Base-by-base conservation (phyloP, 2,329 filamentous ascomycete species). In the Cladobotryum protrusum region DNA sequence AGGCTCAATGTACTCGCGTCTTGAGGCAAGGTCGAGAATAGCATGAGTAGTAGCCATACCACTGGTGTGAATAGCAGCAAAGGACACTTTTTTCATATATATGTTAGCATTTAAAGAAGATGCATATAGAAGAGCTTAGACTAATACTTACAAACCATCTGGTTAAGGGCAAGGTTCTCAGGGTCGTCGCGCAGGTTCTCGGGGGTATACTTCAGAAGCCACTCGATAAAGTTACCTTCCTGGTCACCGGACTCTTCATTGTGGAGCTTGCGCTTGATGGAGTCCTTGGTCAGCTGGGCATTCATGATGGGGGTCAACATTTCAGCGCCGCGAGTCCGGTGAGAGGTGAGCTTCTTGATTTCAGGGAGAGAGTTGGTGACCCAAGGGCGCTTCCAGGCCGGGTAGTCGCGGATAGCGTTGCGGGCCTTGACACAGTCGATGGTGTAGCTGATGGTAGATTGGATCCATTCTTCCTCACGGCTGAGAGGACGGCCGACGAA, bases 401-500 rank as follows among this genome's bases (percentile, higher is more conserved):
- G 74, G 49, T 76, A 76, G 77, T 74, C 24, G 39, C 83, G 67
- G 56, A 75, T 69, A 50, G 75, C 59, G 45, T 74, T 64, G 45
- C 72, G 68, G 56, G 72, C 61, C 60, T 79, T 72, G 53, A 75
- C 68, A 53, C 24, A 29, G 24, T 76, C 69, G 15, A 74, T 61
- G 43, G 74, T 72, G 58, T 74, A 78, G 60, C 75, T 70, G 63
- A 76, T 67, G 62, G 69, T 71, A 17, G 73, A 73, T 45, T 74
- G 65, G 66, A 81, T 72, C 78, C 78, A 82, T 50, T 72, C 67
- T 54, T 78, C 72, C 39, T 74, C 65, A n/a, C 76, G 75, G 57
- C 72, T 77, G 52, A 80, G 66, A 14, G 68, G 62, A 3, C 70
- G 57, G 2, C 78, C 78, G 9, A 80, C 71, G 54, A 81, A 81